Percentiles rank a stretch among this genome's conserved stretches.
phyloP scores from a whole-genome alignment of 495 filamentous ascomycete species.

The Pyronema omphalodes region DNA sequence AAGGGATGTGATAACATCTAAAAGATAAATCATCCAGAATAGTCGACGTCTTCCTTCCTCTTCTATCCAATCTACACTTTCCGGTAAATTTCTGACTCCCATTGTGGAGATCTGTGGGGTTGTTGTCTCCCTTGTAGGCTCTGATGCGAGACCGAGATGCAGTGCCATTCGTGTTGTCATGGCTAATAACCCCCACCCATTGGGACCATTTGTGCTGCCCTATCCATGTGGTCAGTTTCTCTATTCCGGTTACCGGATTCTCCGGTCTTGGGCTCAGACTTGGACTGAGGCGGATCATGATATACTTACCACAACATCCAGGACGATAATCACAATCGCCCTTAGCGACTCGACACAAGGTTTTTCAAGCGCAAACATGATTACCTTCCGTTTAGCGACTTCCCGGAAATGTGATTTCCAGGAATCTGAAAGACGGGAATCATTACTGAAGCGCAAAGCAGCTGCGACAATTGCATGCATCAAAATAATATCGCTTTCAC shows the following conservation, averaged over 20 bases:
- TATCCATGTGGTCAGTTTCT: not conserved
- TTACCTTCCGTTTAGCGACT: constrained; percentile 64
- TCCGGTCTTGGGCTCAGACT: not conserved
- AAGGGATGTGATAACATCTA: constrained; percentile 76
- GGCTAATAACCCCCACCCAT: constrained; percentile 76
- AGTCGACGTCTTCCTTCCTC: constrained; percentile 65
- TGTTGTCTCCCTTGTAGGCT: constrained; percentile 54
- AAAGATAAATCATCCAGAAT: constrained; percentile 84
- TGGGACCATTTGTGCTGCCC: constrained; percentile 50
- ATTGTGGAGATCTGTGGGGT: constrained; percentile 70
- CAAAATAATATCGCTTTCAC: constrained; percentile 64
- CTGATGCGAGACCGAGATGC: constrained; percentile 63
- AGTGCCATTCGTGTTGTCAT: constrained; percentile 72
- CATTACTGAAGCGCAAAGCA: constrained; percentile 61
- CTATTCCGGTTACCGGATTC: not conserved
- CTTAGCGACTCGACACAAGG: constrained; percentile 74
- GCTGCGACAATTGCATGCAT: constrained; percentile 77
- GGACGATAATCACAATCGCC: constrained; percentile 62
- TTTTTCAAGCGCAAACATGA: constrained; percentile 70
- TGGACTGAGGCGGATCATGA: too few relatives aligned
- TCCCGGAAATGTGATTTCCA: constrained; percentile 55
- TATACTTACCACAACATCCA: constrained; percentile 40
- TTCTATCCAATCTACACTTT: constrained; percentile 69
- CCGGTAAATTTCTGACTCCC: constrained; percentile 61
- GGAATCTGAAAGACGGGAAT: constrained; percentile 49